These are phyloP conservation scores for Eucalyptus albens DNA, from an alignment of 345 rosid species.

Conservation along the genomic window DNA sequence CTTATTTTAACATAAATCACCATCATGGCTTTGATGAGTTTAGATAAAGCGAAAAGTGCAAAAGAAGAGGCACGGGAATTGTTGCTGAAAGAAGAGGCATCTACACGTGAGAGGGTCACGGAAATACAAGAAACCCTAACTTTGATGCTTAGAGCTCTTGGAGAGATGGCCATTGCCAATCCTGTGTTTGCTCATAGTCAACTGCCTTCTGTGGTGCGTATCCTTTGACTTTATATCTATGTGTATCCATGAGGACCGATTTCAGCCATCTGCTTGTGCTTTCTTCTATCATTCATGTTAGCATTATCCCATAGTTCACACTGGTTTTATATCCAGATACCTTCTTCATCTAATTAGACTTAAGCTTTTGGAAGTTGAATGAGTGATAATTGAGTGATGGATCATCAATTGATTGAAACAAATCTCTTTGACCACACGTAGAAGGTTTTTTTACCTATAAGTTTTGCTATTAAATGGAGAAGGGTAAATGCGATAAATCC, in stretches of 20 bases:
- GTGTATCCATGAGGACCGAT: neutral
- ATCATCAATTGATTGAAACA: neutral
- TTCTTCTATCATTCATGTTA: neutral
- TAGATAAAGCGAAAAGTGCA: slow-evolving; percentile 86
- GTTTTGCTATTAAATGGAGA: neutral
- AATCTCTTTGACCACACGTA: neutral
- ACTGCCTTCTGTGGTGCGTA: slow-evolving; percentile 75
- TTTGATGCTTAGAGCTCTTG: slow-evolving; percentile 66
- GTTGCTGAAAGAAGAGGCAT: slow-evolving; percentile 86
- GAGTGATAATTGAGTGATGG: neutral
- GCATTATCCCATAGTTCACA: neutral
- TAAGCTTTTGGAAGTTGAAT: neutral
- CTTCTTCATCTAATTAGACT: neutral
- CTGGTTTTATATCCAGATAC: neutral
- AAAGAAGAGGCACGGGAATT: slow-evolving; percentile 94
- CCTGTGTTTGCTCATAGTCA: slow-evolving; percentile 94
- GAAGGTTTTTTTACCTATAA: neutral
- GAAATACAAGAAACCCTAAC: slow-evolving; percentile 57
- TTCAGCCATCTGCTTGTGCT: neutral
- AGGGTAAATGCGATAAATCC: neutral
- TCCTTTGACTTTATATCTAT: neutral
- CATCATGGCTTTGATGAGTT: neutral
- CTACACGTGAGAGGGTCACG: slow-evolving; percentile 52
- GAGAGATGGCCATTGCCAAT: slow-evolving; percentile 84
- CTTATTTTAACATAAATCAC: neutral